A percentile compares a stretch with the other conserved stretches of the same genome.
Conservation (phyloP, 305 asterid species). For the Fraxinus baroniana region DNA sequence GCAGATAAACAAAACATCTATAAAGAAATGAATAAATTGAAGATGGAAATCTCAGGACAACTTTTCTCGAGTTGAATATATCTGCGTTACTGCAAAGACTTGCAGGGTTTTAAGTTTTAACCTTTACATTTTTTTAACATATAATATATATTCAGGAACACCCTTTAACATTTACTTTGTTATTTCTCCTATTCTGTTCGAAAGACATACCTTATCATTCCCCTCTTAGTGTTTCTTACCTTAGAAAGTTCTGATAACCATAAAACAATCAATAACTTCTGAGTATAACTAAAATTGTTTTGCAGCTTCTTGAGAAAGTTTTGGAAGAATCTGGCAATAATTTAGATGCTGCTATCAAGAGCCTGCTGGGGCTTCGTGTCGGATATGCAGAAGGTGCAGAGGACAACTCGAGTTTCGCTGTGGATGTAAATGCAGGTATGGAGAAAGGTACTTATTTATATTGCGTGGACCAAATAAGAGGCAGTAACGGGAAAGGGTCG, state of each 20-base stretch:
- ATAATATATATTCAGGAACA: neutral
- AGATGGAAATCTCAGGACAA: neutral
- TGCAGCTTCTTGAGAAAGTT: constrained; percentile 63
- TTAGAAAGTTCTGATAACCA: neutral
- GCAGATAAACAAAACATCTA: neutral
- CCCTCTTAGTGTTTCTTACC: neutral
- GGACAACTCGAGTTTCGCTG: constrained; percentile 31
- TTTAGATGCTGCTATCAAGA: constrained; percentile 56
- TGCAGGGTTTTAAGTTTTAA: neutral
- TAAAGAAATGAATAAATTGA: neutral
- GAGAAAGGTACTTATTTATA: constrained; percentile 38
- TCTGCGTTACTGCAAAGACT: neutral
- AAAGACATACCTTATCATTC: neutral
- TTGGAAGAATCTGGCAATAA: constrained; percentile 54
- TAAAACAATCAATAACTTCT: neutral
- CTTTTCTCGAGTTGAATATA: neutral
- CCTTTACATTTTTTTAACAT: neutral
- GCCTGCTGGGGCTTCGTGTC: constrained; percentile 48
- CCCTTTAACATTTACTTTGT: neutral
- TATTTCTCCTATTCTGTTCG: neutral
- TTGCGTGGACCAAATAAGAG: neutral
- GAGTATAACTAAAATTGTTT: neutral
- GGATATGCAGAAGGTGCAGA: constrained; percentile 22
- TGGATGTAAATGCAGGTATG: constrained; percentile 29
- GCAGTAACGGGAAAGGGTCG: neutral